Conservation (phyloP, 2,329 filamentous ascomycete genomes). For the Didymosphaeria variabile region DNA sequence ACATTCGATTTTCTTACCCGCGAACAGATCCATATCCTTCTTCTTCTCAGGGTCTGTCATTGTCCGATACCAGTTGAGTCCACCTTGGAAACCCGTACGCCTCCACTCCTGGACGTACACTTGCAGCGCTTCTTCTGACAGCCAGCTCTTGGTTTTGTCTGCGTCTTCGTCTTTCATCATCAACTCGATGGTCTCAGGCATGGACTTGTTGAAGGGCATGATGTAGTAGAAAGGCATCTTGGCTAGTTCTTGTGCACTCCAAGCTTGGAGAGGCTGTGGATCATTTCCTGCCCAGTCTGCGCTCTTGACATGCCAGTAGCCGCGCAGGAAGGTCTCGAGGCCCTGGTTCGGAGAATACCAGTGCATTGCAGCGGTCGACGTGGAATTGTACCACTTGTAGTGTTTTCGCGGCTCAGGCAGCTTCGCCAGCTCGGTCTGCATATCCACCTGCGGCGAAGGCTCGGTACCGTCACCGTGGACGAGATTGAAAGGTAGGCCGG, state of each 20-base stretch:
- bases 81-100: conserved; percentile 71
- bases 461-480: conserved; percentile 41
- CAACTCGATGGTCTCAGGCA: conserved; percentile 65
- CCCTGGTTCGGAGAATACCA: conserved; percentile 61
- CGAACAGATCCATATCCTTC: conserved; percentile 66
- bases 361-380: conserved; percentile 55
- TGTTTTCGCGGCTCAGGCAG: conserved; percentile 69
- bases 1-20: conserved; percentile 68
- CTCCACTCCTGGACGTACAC: conserved; percentile 70
- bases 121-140: conserved; percentile 64
- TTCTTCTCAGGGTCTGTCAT: conserved; percentile 60
- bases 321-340: conserved; percentile 68
- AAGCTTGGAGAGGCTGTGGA: conserved; percentile 63
- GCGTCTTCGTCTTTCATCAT: conserved; percentile 65
- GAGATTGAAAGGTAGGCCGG: conserved; percentile 59
- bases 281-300: conserved; percentile 66
- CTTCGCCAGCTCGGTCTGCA: conserved; percentile 65
- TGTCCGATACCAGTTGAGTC: conserved; percentile 73
- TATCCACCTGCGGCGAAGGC: conserved; percentile 47
- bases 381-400: conserved; percentile 74
- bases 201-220: conserved; percentile 66
- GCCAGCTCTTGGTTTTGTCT: conserved; percentile 61
- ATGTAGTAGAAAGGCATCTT: conserved; percentile 74
- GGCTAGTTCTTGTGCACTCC: conserved; percentile 66
- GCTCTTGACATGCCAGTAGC: conserved; percentile 75